Conservation (phyloP, 352 stramenopile genomes). For the Phytopythium aichiense region DNA sequence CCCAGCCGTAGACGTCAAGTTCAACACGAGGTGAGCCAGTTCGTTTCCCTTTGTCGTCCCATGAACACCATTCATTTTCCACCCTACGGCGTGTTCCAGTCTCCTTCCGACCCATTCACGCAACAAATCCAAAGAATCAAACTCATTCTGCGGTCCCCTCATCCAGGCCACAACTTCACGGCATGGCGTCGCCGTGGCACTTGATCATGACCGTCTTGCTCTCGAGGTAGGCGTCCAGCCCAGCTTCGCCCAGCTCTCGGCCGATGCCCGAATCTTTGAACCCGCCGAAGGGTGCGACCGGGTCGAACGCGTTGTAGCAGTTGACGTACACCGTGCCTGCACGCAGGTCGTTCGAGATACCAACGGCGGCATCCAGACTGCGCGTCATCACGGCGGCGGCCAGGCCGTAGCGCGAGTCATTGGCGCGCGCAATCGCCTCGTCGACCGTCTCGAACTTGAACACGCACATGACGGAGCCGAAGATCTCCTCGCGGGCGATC, state of each 20-base stretch:
- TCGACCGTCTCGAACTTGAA: constrained; percentile 85
- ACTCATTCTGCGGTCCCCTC: neutral
- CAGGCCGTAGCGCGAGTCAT: constrained; percentile 84
- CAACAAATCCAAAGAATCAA: neutral
- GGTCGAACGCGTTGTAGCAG: constrained; percentile 88
- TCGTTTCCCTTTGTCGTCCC: neutral
- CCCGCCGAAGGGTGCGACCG: constrained; percentile 66
- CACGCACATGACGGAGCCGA: constrained; percentile 84
- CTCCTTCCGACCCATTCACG: neutral
- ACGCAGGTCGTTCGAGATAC: constrained; percentile 84
- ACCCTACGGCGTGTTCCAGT: neutral
- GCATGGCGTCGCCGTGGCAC: constrained; percentile 30
- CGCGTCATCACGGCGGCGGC: constrained; percentile 85
- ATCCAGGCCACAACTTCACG: neutral
- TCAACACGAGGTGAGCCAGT: neutral
- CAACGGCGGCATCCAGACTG: constrained; percentile 77
- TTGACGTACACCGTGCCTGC: constrained; percentile 93
- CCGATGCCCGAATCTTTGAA: constrained; percentile 74
- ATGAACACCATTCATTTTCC: neutral
- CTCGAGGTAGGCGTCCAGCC: constrained; percentile 69
- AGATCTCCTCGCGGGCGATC: constrained; percentile 88
- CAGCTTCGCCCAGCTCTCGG: constrained; percentile 63
- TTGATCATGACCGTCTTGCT: constrained; percentile 71
- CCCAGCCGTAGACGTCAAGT: neutral
- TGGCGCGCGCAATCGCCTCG: constrained; percentile 83